Percentiles rank a stretch among this genome's conserved stretches.
Evolutionary conservation across 2,329 filamentous ascomycete genomes (phyloP).

Genomic region (Ophiocordyceps camponoti-floridani): DNA sequence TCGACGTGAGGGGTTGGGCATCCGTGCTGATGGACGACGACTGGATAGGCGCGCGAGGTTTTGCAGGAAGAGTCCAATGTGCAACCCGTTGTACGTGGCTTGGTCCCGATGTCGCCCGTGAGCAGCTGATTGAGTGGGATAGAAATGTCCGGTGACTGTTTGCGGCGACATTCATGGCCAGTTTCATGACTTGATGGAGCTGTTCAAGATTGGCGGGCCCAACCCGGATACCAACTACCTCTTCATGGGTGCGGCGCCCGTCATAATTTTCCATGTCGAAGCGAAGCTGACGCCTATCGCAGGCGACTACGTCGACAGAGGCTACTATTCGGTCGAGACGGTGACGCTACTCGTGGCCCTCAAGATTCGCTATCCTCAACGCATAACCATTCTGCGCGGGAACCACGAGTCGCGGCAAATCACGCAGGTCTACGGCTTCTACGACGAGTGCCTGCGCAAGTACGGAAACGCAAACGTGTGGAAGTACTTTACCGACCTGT

Average conservation of each 20-base stretch:
- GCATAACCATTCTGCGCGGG: slow-evolving; percentile 94
- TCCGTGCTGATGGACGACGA: slow-evolving; percentile 4
- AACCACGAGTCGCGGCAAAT: slow-evolving; percentile 99
- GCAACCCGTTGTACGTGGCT: slow-evolving; percentile 71
- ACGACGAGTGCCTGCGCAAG: slow-evolving; percentile 96
- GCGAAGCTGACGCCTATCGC: slow-evolving; percentile 2
- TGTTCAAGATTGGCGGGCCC: slow-evolving; percentile 96
- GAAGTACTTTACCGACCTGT: slow-evolving; percentile 98
- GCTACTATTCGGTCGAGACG: slow-evolving; percentile 97
- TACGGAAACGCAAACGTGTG: slow-evolving; percentile 98
- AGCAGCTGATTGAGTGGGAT: background rate
- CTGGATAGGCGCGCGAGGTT: slow-evolving; percentile 69
- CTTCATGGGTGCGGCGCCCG: slow-evolving; percentile 68
- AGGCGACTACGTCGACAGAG: slow-evolving; percentile 97
- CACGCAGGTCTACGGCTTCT: slow-evolving; percentile 98
- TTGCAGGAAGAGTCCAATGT: slow-evolving; percentile 97
- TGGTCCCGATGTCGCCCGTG: too few species aligned
- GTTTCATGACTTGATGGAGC: slow-evolving; percentile 97
- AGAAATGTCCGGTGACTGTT: slow-evolving; percentile 99
- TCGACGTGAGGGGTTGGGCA: slow-evolving; percentile 1
- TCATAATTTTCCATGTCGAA: background rate
- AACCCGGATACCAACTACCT: slow-evolving; percentile 99
- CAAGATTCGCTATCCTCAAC: slow-evolving; percentile 94
- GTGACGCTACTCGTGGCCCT: slow-evolving; percentile 90
- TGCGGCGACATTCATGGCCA: slow-evolving; percentile 99